phyloP scores from a whole-genome alignment of 148 eudicot genomes.

The Cornus florida region DNA sequence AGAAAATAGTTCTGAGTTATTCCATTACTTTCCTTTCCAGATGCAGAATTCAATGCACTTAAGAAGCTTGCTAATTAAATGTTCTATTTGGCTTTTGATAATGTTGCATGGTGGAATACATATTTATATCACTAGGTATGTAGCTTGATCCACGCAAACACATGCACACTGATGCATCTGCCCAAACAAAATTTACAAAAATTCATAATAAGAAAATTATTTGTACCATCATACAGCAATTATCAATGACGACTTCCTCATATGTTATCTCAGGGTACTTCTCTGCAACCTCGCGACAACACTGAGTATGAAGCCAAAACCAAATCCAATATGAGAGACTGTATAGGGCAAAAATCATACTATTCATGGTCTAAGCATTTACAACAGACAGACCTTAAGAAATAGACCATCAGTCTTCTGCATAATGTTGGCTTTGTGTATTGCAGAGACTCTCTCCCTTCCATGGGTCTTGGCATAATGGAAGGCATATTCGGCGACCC shows the following conservation, averaged over 20 bases:
- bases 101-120: neutral
- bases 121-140: neutral
- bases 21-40: neutral
- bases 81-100: neutral
- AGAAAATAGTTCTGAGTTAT: neutral
- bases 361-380: neutral
- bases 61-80: neutral
- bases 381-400: slow-evolving; percentile 56
- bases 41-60: neutral
- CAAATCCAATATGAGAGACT: slow-evolving; percentile 13
- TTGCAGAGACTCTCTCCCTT: slow-evolving; percentile 91
- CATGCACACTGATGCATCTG: neutral
- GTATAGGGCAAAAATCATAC: neutral
- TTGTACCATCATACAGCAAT: slow-evolving; percentile 95
- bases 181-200: neutral
- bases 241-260: slow-evolving; percentile 97
- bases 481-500: slow-evolving; percentile 98
- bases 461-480: slow-evolving; percentile 91
- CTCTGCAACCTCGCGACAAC: slow-evolving; percentile 98
- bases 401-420: slow-evolving; percentile 99
- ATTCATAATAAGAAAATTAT: neutral
- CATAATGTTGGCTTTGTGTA: slow-evolving; percentile 99
- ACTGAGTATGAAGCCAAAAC: slow-evolving; percentile 45
- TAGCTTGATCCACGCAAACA: neutral
- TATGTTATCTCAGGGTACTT: slow-evolving; percentile 91